Base-by-base conservation (phyloP, 352 stramenopile species). In the Pythium pyrilobum region DNA sequence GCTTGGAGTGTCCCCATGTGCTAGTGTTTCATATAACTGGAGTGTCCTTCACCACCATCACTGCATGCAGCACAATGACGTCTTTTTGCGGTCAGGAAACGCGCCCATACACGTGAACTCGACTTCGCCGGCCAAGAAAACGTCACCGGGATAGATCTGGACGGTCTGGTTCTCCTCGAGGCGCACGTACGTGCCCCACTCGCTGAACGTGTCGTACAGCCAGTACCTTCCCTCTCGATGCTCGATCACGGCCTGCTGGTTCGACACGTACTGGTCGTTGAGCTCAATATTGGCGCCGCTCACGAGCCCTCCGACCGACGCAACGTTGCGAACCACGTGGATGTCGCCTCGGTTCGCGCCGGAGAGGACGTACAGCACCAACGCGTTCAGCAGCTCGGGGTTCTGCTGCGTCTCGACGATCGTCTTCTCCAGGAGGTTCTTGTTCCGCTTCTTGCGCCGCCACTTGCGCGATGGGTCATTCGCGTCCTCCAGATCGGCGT, bases 281-380 rank as follows among this genome's bases (percentile, higher is more conserved):
- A 92, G 62, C 43, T 86, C 72, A 28, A 92, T 89, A 27, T 83
- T 68, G 12, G 71, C 73, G n/a, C 69, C 60, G 34, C 71, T 83
- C n/a, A 73, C 58, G 23, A 79, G 46, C 8, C 65, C 65, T 6
- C 81, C 81, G 23, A 92, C 64, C 2, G 72, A 71, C 11, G 76
- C 74, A 13, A 84, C 64, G 50, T 89, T 87, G 3, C 71, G 67
- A 5, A 92, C 79, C 6, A 92, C 71, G 33, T 89, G 77, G 21
- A 92, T 85, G 47, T 92, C 81, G 15, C 81, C 81, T 15, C 81
- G 77, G 31, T 92, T 86, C 6, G 74, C 71, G 0, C 81, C 78
- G 0, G 78, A 82, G n/a, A 92, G 71, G n/a, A 88, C 71, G 59
- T 92, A 92, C 37, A 89, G 41, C 9, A 92, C 81, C 23, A 88